Percentiles rank a stretch among this genome's conserved stretches.
phyloP scores from a whole-genome alignment of 345 rosid species.

The Kandelia obovata region DNA sequence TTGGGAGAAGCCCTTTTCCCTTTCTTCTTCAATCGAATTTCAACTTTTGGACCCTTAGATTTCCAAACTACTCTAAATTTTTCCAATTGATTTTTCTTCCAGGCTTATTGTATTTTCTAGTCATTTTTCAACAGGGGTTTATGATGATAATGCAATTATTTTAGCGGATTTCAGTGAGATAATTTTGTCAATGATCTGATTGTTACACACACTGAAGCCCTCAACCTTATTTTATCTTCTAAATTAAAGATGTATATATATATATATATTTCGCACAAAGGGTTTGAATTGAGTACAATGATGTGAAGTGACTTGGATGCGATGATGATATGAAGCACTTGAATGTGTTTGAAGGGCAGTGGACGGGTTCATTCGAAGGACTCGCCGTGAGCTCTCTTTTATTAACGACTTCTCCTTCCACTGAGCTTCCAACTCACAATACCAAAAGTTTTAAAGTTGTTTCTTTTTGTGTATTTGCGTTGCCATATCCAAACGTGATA shows the following conservation, averaged over 20 bases:
- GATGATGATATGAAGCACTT: slow-evolving; percentile 67
- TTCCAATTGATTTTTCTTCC: background rate
- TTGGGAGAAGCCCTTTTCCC: no score
- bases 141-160: slow-evolving; percentile 70
- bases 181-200: slow-evolving; percentile 72
- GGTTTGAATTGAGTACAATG: background rate
- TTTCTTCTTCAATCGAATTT: no score
- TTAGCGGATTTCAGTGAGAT: slow-evolving; percentile 99
- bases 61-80: background rate
- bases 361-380: slow-evolving; percentile 37
- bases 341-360: slow-evolving; percentile 65
- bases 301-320: slow-evolving; percentile 28
- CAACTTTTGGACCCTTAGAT: no score
- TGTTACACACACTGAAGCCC: slow-evolving; percentile 99
- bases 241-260: background rate
- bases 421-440: slow-evolving; percentile 49
- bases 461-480: background rate
- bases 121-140: slow-evolving; percentile 32
- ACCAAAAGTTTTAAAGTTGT: no score
- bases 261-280: background rate
- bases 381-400: slow-evolving; percentile 75
- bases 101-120: background rate
- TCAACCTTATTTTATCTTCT: background rate
- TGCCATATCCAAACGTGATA: no score
- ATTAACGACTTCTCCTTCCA: slow-evolving; percentile 98